Conservation (phyloP, 345 rosid genomes). For the Salix arbutifolia region DNA sequence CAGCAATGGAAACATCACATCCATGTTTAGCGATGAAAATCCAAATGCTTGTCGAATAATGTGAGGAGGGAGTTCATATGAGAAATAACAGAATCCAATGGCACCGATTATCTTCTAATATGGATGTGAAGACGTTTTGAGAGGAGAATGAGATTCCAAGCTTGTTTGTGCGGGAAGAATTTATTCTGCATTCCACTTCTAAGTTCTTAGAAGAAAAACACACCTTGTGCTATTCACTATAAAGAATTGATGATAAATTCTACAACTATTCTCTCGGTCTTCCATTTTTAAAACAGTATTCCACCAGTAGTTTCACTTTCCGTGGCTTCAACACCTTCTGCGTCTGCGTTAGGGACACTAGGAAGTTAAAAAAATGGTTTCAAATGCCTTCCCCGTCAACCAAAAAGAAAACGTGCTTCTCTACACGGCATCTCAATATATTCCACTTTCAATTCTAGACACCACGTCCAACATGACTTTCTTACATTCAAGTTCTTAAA, state of each 20-base stretch:
- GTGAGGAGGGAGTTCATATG: slow-evolving; percentile 25
- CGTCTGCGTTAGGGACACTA: neutral
- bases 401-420: neutral
- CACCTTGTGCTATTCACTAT: slow-evolving; percentile 5
- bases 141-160: slow-evolving; percentile 43
- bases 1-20: slow-evolving; percentile 46
- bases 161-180: slow-evolving; percentile 43
- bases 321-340: neutral
- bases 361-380: neutral
- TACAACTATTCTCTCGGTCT: slow-evolving; percentile 14
- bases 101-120: slow-evolving; percentile 13
- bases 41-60: slow-evolving; percentile 56
- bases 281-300: neutral
- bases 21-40: slow-evolving; percentile 72
- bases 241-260: slow-evolving; percentile 8
- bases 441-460: no score
- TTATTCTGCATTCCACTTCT: slow-evolving; percentile 34
- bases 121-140: slow-evolving; percentile 25
- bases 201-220: slow-evolving; percentile 10
- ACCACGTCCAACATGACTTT: no score
- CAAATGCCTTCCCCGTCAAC: neutral
- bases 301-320: neutral
- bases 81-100: neutral
- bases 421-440: neutral
- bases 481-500: no score